phyloP scores from a whole-genome alignment of 805 yeast species.

The Zygotorulaspora florentina region DNA sequence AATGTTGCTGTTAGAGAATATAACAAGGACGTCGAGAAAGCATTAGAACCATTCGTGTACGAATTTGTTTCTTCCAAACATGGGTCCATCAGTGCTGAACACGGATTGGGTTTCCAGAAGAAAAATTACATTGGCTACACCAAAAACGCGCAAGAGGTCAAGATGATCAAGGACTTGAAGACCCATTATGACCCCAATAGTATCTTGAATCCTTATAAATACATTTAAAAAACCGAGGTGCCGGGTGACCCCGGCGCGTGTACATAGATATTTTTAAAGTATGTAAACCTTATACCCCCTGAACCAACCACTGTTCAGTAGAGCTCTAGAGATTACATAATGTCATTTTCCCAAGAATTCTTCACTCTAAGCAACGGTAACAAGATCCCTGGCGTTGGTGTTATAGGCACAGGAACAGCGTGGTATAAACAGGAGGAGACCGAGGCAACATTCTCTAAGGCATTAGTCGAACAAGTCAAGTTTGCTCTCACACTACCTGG shows the following conservation, averaged over 20 bases:
- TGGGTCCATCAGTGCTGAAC: constrained; percentile 96
- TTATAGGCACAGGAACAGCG: constrained; percentile 57
- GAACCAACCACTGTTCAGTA: neutral
- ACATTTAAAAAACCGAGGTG: constrained; percentile 44
- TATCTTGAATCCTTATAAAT: constrained; percentile 93
- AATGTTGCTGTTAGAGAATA: constrained; percentile 89
- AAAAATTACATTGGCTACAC: constrained; percentile 83
- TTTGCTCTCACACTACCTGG: constrained; percentile 42
- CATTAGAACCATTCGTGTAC: constrained; percentile 89
- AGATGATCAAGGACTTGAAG: constrained; percentile 74
- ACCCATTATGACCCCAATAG: constrained; percentile 83
- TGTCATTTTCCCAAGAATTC: constrained; percentile 26
- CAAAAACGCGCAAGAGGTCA: constrained; percentile 66
- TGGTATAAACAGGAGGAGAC: constrained; percentile 42
- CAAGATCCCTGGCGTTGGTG: constrained; percentile 45
- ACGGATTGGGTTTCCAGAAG: constrained; percentile 96
- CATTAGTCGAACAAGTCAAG: constrained; percentile 33
- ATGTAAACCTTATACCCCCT: no score
- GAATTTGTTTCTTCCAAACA: constrained; percentile 69
- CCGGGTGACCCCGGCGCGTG: neutral
- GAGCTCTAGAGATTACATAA: neutral
- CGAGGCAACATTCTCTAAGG: constrained; percentile 27
- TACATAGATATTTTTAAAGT: neutral
- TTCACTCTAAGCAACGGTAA: constrained; percentile 36
- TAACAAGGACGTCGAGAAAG: constrained; percentile 69